Percentiles rank a stretch among this genome's conserved stretches.
phyloP scores from a whole-genome alignment of 73 alveolate species.

The Tetrahymena borealis region DNA sequence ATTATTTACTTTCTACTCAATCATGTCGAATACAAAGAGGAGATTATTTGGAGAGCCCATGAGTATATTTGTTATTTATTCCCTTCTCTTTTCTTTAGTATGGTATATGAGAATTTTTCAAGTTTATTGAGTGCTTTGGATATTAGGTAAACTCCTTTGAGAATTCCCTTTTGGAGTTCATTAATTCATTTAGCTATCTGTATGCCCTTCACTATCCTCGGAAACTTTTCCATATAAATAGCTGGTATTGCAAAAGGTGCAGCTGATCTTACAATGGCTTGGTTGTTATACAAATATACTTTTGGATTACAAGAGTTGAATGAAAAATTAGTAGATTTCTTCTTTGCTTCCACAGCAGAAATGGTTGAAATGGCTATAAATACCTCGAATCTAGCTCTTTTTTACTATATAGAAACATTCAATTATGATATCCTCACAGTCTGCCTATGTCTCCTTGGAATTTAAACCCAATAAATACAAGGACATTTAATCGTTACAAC shows the following conservation, averaged over 20 bases:
- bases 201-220: background rate
- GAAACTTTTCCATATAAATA: background rate
- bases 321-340: background rate
- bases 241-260: background rate
- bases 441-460: background rate
- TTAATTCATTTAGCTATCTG: background rate
- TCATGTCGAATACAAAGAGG: background rate
- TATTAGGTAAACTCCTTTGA: background rate
- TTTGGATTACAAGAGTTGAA: background rate
- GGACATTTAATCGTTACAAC: background rate
- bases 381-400: background rate
- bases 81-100: background rate
- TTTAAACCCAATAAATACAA: background rate
- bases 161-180: background rate
- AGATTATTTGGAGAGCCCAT: background rate
- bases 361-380: background rate
- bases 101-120: background rate
- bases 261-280: background rate
- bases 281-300: background rate
- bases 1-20: background rate
- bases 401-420: background rate
- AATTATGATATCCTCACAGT: background rate
- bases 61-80: background rate
- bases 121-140: background rate
- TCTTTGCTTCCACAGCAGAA: background rate